phyloP scores from a whole-genome alignment of 371 early-diverging fungal genomes.

The Syncephalastrum monosporum region DNA sequence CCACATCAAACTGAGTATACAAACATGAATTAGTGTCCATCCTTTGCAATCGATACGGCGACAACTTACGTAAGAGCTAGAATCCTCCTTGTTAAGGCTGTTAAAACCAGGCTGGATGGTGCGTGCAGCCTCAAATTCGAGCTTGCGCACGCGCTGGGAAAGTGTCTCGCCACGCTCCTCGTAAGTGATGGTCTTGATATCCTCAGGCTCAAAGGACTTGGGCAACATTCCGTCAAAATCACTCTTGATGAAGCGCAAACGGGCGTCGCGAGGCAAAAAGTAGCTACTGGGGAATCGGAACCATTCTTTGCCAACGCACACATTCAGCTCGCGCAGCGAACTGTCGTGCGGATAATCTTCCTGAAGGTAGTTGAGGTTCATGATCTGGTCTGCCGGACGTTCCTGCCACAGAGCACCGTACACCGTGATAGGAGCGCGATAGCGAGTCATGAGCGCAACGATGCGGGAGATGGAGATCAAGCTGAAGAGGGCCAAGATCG shows the following conservation, averaged over 20 bases:
- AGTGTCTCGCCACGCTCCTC: constrained; percentile 23
- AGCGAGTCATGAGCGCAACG: constrained; percentile 57
- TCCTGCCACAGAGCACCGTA: constrained; percentile 49
- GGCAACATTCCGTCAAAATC: constrained; percentile 71
- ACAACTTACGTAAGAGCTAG: constrained; percentile 53
- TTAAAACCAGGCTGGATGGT: constrained; percentile 62
- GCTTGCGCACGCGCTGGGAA: constrained; percentile 28
- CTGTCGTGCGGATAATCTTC: constrained; percentile 31
- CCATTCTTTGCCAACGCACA: constrained; percentile 96
- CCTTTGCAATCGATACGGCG: neutral
- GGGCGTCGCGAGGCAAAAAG: constrained; percentile 72
- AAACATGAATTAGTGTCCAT: neutral
- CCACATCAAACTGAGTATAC: constrained; percentile 38
- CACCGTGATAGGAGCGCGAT: constrained; percentile 65
- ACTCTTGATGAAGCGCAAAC: constrained; percentile 61
- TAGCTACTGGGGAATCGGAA: constrained; percentile 90
- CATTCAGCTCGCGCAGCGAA: constrained; percentile 28
- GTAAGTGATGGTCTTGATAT: constrained; percentile 24
- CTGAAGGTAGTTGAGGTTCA: constrained; percentile 32
- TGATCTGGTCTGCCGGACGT: constrained; percentile 28
- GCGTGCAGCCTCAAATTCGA: constrained; percentile 42
- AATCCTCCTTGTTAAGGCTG: constrained; percentile 70
- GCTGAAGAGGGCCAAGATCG: constrained; percentile 36
- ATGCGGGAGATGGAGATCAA: constrained; percentile 65
- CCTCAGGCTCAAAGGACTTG: constrained; percentile 52